Evolutionary conservation across 345 rosid species (phyloP).

Genomic region (Erucastrum elatum): DNA sequence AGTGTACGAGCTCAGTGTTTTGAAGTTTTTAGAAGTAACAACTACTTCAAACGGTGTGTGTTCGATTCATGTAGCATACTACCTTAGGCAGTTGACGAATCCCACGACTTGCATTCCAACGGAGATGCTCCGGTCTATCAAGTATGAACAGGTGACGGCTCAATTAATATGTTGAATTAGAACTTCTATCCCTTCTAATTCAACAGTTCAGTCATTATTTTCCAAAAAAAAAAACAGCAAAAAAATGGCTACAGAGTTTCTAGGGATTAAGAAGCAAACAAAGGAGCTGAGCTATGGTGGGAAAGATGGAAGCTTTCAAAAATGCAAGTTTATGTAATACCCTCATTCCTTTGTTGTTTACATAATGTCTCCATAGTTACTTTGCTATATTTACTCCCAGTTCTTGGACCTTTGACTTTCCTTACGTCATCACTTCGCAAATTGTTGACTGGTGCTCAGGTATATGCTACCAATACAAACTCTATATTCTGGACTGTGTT

Average conservation of each 20-base stretch:
- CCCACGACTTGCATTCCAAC: no score
- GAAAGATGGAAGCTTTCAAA: neutral
- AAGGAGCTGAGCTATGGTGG: no score
- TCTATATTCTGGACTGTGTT: neutral
- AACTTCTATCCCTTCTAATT: no score
- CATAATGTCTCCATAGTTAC: neutral
- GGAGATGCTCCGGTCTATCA: no score
- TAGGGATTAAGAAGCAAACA: no score
- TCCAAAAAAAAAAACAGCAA: no score
- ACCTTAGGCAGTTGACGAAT: no score
- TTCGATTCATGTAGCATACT: no score
- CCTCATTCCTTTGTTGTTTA: neutral
- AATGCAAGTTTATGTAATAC: neutral
- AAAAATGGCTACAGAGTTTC: neutral
- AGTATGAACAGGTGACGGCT: no score
- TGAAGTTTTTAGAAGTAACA: neutral
- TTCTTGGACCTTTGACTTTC: neutral
- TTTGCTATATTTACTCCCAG: no score
- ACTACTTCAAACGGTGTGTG: neutral
- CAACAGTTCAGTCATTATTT: no score
- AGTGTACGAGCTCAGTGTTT: neutral
- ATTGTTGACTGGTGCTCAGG: neutral
- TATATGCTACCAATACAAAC: neutral
- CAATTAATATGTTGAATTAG: no score
- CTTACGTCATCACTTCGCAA: neutral